Evolutionary conservation across 306 rosid species (phyloP), one percentile per base, ranked within the genome.

Genomic region (Spatholobus suberectus): DNA sequence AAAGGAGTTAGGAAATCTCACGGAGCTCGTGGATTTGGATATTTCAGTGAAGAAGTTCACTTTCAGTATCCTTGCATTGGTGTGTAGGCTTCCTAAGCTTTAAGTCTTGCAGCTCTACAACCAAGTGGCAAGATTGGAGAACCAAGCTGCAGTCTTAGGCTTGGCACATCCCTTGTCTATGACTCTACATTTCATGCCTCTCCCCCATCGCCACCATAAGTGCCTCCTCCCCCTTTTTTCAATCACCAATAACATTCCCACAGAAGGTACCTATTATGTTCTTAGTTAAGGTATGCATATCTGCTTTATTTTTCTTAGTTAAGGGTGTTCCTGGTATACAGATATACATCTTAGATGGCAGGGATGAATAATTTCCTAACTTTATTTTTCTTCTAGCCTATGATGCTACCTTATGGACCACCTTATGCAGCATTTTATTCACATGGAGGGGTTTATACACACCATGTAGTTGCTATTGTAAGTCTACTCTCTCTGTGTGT

Each of bases 401-500:
- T 96, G 98, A 85, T 93, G 90, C 90, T 97, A 46, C 94, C 97
- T 52, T 96, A 93, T 84, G 99, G 97, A 58, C 81, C 89, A 0
- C 98, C 99, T 29, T 96, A 90, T 81, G 97, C 98, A 8, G 88
- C 98, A 88, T 86, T 93, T 49, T 96, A 91, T 84, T 76, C 99
- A 0, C 97, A 89, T 76, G 99, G 99, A 78, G 86, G 97, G 41
- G 94, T 90, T 69, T 96, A 91, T 82, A 68, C 94, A 12, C 99
- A 93, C 88, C 94, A 94, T 27, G 85, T 85, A 12, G 90, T 90
- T 86, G 86, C 98, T 79, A 76, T 92, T 18, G 99, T 96, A 86
- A 87, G 99, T 87, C 17, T 67, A 12, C n/a, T n/a, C 73, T 67
- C 9, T 67, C 15, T 67, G 27, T 37, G 49, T 10, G 8, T 66